phyloP scores from a whole-genome alignment of 768 basidiomycete species.

The Macrolepiota dolichaula region DNA sequence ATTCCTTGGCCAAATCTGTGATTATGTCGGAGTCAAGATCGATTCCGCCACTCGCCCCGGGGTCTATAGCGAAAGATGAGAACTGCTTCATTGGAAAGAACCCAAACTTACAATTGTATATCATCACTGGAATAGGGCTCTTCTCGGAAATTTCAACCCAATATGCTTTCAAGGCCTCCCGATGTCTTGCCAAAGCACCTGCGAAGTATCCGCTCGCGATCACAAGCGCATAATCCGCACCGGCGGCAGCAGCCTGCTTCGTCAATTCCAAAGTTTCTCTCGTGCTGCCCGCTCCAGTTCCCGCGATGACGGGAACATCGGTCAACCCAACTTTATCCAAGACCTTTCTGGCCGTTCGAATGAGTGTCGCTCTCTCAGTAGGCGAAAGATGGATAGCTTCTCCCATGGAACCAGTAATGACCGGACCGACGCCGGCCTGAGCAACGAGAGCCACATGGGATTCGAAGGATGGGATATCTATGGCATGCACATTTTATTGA shows the following conservation, averaged over 20 bases:
- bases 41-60: slow-evolving; percentile 84
- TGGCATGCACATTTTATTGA: not conserved
- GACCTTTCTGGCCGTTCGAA: slow-evolving; percentile 63
- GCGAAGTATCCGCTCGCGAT: slow-evolving; percentile 88
- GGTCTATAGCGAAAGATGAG: slow-evolving; percentile 45
- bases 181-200: slow-evolving; percentile 60
- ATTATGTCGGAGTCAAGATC: slow-evolving; percentile 90
- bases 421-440: slow-evolving; percentile 62
- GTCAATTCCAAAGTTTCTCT: slow-evolving; percentile 76
- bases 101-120: slow-evolving; percentile 74
- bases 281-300: slow-evolving; percentile 82
- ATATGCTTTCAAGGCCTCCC: slow-evolving; percentile 71
- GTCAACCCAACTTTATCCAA: slow-evolving; percentile 63
- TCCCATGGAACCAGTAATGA: slow-evolving; percentile 82
- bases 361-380: slow-evolving; percentile 61
- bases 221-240: slow-evolving; percentile 85
- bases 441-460: slow-evolving; percentile 64
- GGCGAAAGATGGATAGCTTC: slow-evolving; percentile 77
- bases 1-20: slow-evolving; percentile 70
- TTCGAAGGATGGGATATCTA: slow-evolving; percentile 67
- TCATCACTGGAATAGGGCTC: slow-evolving; percentile 83
- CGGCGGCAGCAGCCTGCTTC: slow-evolving; percentile 75
- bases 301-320: slow-evolving; percentile 69
- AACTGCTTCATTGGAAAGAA: slow-evolving; percentile 5
- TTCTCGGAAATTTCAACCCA: slow-evolving; percentile 74